Evolutionary conservation across 164 flowering plant genomes (phyloP), one percentile per base, ranked within the genome.

Genomic region (Macadamia tetraphylla): DNA sequence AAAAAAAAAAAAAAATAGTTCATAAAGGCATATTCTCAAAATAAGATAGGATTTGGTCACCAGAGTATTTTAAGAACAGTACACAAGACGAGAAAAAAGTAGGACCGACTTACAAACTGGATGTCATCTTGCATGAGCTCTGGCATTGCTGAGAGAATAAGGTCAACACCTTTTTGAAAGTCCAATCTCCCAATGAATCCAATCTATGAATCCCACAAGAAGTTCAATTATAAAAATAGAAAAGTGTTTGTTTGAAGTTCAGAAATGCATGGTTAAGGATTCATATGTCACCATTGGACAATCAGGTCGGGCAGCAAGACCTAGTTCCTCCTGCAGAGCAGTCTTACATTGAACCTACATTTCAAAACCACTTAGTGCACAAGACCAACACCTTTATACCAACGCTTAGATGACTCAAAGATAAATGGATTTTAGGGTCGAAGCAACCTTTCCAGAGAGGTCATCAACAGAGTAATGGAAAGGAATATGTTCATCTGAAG

Each of bases 151-250:
- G 74, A 67, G 12, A 71, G 77, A 67, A 94, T 87, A 53, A 91
- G 67, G 80, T 94, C 98, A 58, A 87, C 84, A 44, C 98, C 97
- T 78, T 94, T 94, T 74, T 94, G 98, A 73, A 82, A 87, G 80
- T 94, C 97, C 70, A 94, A 74, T 79, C 99, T 88, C 73, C 97
- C 99, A 70, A 94, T 92, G 73, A 94, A 94, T 61, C 97, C 97
- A 79, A 94, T 83, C 99, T 90, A 73, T 30, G 71, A 73, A 71
- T 15, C 35, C 40, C 58, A 65, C 35, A 62, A 44, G 52, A 76
- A 62, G 49, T 59, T 42, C 3, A 49, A 1, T 23, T 51, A 30
- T 6, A 31, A 52, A 31, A 46, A 46, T 8, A 29, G 29, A 48
- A 55, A 13, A 23, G 0, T 9, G 12, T 52, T 17, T 49, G 14